phyloP scores from a whole-genome alignment of 2,329 filamentous ascomycete species.

The Penicillium sp. region DNA sequence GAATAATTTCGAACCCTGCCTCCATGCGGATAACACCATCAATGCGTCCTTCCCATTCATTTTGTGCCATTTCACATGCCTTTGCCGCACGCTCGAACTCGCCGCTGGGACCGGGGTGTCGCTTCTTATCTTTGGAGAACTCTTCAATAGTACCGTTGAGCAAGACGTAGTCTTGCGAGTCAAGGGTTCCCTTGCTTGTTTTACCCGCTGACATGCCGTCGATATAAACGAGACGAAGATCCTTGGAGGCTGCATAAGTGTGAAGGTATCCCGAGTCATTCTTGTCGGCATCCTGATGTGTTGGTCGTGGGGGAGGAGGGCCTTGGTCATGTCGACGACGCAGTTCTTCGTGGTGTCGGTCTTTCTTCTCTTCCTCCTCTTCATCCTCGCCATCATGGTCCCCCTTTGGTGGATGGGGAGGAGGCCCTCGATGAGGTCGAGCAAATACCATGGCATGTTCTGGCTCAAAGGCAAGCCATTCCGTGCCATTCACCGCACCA shows the following conservation, averaged over 20 bases:
- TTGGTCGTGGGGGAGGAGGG: not conserved
- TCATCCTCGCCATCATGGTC: not conserved
- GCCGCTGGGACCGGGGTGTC: conserved; percentile 2
- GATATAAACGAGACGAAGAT: conserved; percentile 67
- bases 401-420: conserved; percentile 3
- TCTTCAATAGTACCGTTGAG: conserved; percentile 41
- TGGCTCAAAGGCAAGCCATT: conserved; percentile 78
- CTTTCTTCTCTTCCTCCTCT: conserved; percentile 3
- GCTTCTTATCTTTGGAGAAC: not conserved
- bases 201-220: conserved; percentile 74
- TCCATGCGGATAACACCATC: conserved; percentile 71
- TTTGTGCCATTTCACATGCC: conserved; percentile 59
- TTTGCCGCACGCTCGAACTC: conserved; percentile 59
- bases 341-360: conserved; percentile 10
- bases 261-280: conserved; percentile 63
- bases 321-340: conserved; percentile 10
- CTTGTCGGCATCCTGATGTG: conserved; percentile 1
- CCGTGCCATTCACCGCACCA: conserved; percentile 56
- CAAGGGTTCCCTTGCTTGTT: conserved; percentile 66
- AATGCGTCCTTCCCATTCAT: conserved; percentile 57
- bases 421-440: conserved; percentile 16
- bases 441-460: conserved; percentile 74
- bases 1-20: conserved; percentile 71
- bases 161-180: conserved; percentile 68
- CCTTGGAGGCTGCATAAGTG: conserved; percentile 63